Evolutionary conservation across 768 basidiomycete species (phyloP).

Genomic region (Stropharia rugosoannulata): DNA sequence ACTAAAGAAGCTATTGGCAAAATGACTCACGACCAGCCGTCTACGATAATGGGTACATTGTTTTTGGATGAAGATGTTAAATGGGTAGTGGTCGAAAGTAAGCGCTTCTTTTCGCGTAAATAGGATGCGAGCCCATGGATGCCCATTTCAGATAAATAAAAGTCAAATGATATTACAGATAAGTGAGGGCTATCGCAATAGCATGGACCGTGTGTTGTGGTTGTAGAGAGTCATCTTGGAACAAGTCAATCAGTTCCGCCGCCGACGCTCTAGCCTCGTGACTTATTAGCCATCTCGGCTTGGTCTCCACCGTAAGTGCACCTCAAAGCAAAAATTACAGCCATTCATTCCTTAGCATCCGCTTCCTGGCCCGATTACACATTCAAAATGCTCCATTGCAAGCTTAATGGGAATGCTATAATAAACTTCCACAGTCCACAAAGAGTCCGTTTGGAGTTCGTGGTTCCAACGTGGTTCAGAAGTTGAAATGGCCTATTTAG

Average conservation of each 20-base stretch:
- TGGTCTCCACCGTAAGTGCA: no score
- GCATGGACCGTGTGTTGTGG: neutral
- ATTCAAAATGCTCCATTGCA: no score
- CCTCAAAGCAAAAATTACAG: no score
- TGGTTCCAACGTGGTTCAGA: neutral
- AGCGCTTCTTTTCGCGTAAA: conserved; percentile 46
- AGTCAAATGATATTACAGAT: neutral
- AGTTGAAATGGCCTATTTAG: conserved; percentile 5
- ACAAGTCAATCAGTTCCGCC: no score
- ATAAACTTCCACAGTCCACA: no score
- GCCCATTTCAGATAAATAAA: conserved; percentile 35
- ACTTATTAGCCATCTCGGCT: no score
- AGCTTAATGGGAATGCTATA: no score
- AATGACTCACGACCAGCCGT: conserved; percentile 82
- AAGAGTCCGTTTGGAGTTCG: no score
- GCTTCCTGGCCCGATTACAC: no score
- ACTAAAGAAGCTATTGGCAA: conserved; percentile 8
- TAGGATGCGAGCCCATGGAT: conserved; percentile 54
- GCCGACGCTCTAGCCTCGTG: no score
- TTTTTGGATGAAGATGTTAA: conserved; percentile 17
- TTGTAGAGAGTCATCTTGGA: no score
- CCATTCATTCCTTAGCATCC: no score
- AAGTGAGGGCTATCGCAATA: neutral
- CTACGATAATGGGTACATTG: conserved; percentile 61
- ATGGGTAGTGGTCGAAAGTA: conserved; percentile 33